Percentiles rank a stretch among this genome's conserved stretches.
These are phyloP conservation scores for Macrolepiota albuminosa DNA, from an alignment of 768 basidiomycete genomes.

Conservation along the genomic window DNA sequence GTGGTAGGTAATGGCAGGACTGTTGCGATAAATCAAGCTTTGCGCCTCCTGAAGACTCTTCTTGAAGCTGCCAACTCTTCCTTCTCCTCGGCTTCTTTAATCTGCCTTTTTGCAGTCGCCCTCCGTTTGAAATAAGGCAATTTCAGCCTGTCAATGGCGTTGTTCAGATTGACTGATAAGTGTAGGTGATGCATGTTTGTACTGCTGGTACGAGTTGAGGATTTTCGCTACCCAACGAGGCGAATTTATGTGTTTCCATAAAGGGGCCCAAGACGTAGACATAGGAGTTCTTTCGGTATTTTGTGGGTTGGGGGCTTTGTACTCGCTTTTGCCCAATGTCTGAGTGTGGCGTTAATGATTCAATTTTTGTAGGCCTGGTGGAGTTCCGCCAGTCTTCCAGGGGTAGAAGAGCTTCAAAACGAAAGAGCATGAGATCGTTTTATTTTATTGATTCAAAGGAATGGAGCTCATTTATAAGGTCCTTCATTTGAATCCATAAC, in stretches of 20 bases:
- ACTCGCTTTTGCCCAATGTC: background rate
- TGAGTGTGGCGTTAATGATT: background rate
- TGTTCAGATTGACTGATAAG: background rate
- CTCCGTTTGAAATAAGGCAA: conserved; percentile 7
- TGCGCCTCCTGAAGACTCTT: conserved; percentile 4
- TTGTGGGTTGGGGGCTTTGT: background rate
- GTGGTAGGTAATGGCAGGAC: background rate
- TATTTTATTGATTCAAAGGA: background rate
- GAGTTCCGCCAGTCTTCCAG: background rate
- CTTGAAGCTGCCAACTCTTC: conserved; percentile 3
- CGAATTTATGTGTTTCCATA: background rate
- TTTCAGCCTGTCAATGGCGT: background rate
- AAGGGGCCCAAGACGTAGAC: background rate
- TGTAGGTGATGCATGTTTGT: background rate
- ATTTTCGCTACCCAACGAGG: background rate
- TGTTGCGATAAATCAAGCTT: background rate
- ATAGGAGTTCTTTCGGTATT: background rate
- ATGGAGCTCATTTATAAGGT: background rate
- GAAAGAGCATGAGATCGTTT: background rate
- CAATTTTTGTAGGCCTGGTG: background rate
- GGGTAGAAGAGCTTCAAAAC: background rate
- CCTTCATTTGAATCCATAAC: too few species aligned
- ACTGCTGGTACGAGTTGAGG: background rate
- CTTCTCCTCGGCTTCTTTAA: background rate
- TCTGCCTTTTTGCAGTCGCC: background rate